Conservation (phyloP, 2,329 filamentous ascomycete species). For the Arthrocladium fulminans region DNA sequence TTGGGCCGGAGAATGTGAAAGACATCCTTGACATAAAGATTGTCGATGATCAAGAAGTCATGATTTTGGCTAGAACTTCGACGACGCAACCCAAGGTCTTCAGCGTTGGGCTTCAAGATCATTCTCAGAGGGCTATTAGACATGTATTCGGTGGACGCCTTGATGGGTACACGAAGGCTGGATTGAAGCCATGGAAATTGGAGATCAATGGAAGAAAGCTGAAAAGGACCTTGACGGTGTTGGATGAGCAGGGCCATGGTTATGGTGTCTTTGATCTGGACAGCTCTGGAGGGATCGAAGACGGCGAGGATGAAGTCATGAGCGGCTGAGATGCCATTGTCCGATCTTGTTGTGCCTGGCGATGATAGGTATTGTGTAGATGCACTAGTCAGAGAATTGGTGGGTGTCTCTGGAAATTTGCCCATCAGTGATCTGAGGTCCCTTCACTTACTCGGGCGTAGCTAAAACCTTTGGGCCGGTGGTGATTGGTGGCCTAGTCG, state of each 20-base stretch:
- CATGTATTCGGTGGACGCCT: slow-evolving; percentile 37
- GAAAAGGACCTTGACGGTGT: slow-evolving; percentile 44
- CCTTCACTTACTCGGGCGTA: too few species aligned
- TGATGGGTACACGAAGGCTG: slow-evolving; percentile 34
- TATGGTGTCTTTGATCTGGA: slow-evolving; percentile 51
- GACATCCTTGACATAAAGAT: slow-evolving; percentile 10
- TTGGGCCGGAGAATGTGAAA: slow-evolving; percentile 2
- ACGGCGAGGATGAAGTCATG: slow-evolving; percentile 21
- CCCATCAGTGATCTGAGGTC: not conserved
- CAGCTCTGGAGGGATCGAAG: slow-evolving; percentile 30
- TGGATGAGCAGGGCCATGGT: slow-evolving; percentile 45
- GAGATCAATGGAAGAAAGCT: slow-evolving; percentile 49
- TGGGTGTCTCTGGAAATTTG: not conserved
- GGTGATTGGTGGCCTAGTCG: slow-evolving; percentile 1
- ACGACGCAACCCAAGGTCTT: slow-evolving; percentile 15
- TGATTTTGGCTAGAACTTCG: slow-evolving; percentile 27
- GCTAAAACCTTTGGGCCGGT: too few species aligned
- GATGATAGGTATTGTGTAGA: not conserved
- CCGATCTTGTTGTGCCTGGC: not conserved
- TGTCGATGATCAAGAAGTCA: slow-evolving; percentile 7
- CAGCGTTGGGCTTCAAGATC: not conserved
- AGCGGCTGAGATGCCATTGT: not conserved
- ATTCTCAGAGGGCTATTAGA: not conserved
- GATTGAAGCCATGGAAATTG: slow-evolving; percentile 36
- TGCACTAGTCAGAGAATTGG: not conserved